Percentiles rank a stretch among this genome's conserved stretches.
phyloP scores from a whole-genome alignment of 768 basidiomycete species.

The Termitomyces sp. region DNA sequence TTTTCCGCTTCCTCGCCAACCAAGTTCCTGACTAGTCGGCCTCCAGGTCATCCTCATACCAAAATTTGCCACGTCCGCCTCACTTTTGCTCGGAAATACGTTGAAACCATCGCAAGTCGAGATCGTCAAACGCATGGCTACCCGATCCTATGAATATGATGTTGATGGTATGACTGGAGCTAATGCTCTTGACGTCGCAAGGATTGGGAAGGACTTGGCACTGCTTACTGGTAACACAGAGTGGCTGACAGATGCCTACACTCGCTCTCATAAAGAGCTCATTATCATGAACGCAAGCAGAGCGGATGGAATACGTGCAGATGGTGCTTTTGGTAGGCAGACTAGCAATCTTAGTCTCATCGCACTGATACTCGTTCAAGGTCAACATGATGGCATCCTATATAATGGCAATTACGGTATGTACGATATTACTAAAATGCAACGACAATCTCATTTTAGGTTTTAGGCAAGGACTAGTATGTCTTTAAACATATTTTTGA shows the following conservation, averaged over 20 bases:
- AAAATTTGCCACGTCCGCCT: conserved; percentile 39
- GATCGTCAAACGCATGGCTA: conserved; percentile 35
- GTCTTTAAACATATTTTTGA: conserved; percentile 5
- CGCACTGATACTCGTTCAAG: conserved; percentile 15
- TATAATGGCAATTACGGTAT: conserved; percentile 71
- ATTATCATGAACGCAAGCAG: conserved; percentile 39
- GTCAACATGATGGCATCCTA: conserved; percentile 56
- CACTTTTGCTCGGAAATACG: conserved; percentile 34
- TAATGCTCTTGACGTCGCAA: conserved; percentile 53
- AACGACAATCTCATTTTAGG: conserved; percentile 11
- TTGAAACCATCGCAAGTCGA: conserved; percentile 27
- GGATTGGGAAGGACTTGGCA: conserved; percentile 52
- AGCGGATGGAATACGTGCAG: conserved; percentile 58
- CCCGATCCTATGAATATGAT: conserved; percentile 37
- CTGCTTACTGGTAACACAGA: conserved; percentile 36
- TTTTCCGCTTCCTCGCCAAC: not conserved
- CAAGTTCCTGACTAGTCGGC: not conserved
- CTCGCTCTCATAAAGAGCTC: conserved; percentile 48
- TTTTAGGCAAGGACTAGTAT: conserved; percentile 39
- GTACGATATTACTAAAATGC: conserved; percentile 1
- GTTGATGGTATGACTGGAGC: conserved; percentile 44
- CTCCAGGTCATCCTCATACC: conserved; percentile 47
- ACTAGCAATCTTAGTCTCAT: not conserved
- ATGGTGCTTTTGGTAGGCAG: conserved; percentile 42
- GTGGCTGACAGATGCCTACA: conserved; percentile 43